Base-by-base conservation (phyloP, 2,329 filamentous ascomycete species). In the Orbilia quercus region DNA sequence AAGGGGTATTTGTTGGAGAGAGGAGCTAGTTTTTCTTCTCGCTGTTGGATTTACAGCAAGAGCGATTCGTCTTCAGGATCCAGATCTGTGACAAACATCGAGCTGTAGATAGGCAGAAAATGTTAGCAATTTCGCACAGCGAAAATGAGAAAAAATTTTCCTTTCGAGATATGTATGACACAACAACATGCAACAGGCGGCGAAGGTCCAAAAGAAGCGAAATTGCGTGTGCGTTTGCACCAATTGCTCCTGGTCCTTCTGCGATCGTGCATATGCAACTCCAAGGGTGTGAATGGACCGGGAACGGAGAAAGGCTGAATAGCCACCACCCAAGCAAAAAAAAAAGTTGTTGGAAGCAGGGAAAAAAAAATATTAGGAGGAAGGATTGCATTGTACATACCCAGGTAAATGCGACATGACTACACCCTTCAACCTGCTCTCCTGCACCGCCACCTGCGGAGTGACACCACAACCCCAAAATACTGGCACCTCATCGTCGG, bases 401-500 rank as follows among this genome's bases (percentile, higher is more conserved):
- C 82, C 82, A 1, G 87, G 84, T 9, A 84, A 83, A 80, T 90
- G 88, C 0, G 83, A 85, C 82, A 90, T 86, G 1, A 89, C 82
- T 0, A 82, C 81, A 0, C 88, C 88, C 50, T 84, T 77, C 48
- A 88, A 76, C 6, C 78, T 80, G 3, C 86, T 85, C 65, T 81
- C 82, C 82, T 88, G 84, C 0, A 89, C 85, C 12, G 86, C 87
- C 77, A 88, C 84, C 77, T 89, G 87, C 1, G 88, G 87, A 38
- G 88, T 89, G 9, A 89, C 87, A 34, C 87, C 87, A 77, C 87
- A 90, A 0, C 86, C 88, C 86, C 87, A 86, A 75, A 87, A 87
- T 2, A 87, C 83, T 0, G 85, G 85, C 28, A 88, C 81, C 23
- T 83, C 81, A 1, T 83, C 81, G 12, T 82, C 80, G 18, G 80